These are phyloP conservation scores for Citrus hindsii DNA, from an alignment of 345 rosid species.

Conservation along the genomic window DNA sequence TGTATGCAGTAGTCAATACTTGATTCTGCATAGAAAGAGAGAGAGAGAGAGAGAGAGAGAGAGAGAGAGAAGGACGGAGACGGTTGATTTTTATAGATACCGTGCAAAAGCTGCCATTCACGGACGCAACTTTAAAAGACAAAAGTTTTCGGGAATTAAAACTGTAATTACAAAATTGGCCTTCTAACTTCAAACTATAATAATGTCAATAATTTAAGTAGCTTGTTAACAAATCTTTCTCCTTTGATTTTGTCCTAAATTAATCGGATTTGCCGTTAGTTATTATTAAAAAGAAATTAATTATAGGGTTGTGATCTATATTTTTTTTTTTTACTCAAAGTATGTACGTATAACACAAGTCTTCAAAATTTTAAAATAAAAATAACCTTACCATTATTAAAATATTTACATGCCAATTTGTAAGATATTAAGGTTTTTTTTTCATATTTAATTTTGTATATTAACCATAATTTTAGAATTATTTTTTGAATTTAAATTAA, in stretches of 20 bases:
- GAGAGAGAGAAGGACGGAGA: not conserved
- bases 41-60: not conserved
- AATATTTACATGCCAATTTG: no score
- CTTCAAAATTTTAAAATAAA: no score
- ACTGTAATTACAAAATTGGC: slow-evolving; percentile 7
- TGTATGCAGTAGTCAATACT: no score
- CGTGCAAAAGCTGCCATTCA: slow-evolving; percentile 35
- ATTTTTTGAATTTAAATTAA: no score
- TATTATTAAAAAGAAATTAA: not conserved
- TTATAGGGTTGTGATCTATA: no score
- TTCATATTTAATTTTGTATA: no score
- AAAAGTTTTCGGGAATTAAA: slow-evolving; percentile 3
- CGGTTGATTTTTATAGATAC: slow-evolving; percentile 19
- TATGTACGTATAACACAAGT: no score
- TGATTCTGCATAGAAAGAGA: not conserved
- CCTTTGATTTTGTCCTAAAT: not conserved
- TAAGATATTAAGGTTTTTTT: no score
- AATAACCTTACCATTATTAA: no score
- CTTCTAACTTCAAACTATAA: not conserved
- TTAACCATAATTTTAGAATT: no score
- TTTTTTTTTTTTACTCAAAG: no score
- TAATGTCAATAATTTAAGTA: not conserved
- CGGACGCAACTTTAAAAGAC: slow-evolving; percentile 12
- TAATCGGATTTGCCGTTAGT: not conserved
- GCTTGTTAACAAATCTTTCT: not conserved